Conservation (phyloP, 2,329 filamentous ascomycete species). For the Alternaria hordeiaustralica region DNA sequence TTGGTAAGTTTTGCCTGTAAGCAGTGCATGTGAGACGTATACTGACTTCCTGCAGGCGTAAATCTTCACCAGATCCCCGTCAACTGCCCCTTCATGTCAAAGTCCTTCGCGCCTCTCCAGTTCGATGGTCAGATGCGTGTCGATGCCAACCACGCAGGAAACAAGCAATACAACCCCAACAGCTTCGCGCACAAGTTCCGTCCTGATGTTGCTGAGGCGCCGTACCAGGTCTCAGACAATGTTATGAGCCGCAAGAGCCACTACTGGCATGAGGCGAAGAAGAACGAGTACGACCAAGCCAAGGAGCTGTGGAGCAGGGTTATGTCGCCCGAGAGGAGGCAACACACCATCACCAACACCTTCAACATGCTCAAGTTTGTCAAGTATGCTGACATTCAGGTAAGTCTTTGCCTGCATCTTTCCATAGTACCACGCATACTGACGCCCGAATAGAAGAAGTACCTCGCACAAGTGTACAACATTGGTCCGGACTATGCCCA, state of each 20-base stretch:
- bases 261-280: constrained; percentile 62
- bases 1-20: constrained; percentile 35
- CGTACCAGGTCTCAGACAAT: constrained; percentile 58
- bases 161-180: constrained; percentile 61
- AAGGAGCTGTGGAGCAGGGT: constrained; percentile 57
- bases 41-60: constrained; percentile 24
- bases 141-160: constrained; percentile 57
- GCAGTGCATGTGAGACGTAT: too few species aligned
- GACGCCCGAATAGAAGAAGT: constrained; percentile 49
- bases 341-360: constrained; percentile 59
- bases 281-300: constrained; percentile 60
- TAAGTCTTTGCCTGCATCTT: constrained; percentile 4
- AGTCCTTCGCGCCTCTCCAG: constrained; percentile 55
- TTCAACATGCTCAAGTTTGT: constrained; percentile 55
- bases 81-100: constrained; percentile 57
- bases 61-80: constrained; percentile 60
- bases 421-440: not conserved
- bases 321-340: constrained; percentile 54
- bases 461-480: constrained; percentile 60
- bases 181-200: constrained; percentile 60
- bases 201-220: constrained; percentile 58
- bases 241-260: constrained; percentile 60
- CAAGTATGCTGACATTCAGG: constrained; percentile 54
- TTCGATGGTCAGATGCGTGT: constrained; percentile 59
- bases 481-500: constrained; percentile 57